Percentiles rank a stretch among this genome's conserved stretches.
phyloP scores from a whole-genome alignment of 352 stramenopile species.

The Globisporangium solare region DNA sequence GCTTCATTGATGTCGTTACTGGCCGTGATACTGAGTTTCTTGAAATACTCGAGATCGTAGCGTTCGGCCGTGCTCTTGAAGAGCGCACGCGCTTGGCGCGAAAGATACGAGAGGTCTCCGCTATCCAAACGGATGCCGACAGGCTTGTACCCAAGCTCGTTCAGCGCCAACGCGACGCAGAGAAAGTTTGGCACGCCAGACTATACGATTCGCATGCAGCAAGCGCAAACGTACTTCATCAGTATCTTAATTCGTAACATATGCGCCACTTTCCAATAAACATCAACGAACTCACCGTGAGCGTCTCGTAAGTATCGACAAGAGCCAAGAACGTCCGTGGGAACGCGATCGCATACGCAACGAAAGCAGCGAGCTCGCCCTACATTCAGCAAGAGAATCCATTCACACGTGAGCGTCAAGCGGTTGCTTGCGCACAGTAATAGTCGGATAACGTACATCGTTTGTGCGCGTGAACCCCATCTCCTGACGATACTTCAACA shows the following conservation, averaged over 20 bases:
- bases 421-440: no score
- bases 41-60: constrained; percentile 78
- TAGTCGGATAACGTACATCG: constrained; percentile 39
- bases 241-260: no score
- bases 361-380: constrained; percentile 98
- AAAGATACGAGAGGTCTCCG: constrained; percentile 97
- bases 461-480: constrained; percentile 73
- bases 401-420: constrained; percentile 1
- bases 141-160: constrained; percentile 88
- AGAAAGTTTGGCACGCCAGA: constrained; percentile 97
- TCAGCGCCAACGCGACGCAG: constrained; percentile 91
- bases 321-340: constrained; percentile 95
- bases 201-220: constrained; percentile 21
- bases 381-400: constrained; percentile 33
- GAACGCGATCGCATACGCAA: constrained; percentile 97
- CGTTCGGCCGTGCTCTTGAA: constrained; percentile 49
- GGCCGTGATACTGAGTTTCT: constrained; percentile 91
- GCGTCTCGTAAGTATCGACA: constrained; percentile 98
- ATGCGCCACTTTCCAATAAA: constrained; percentile 3
- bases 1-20: constrained; percentile 99
- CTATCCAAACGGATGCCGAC: constrained; percentile 96
- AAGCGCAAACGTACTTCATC: neutral
- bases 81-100: constrained; percentile 70
- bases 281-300: constrained; percentile 53
- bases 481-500: constrained; percentile 76